Base-by-base conservation (phyloP, 1,139 yeast genomes). In the Yamadazyma sp. region DNA sequence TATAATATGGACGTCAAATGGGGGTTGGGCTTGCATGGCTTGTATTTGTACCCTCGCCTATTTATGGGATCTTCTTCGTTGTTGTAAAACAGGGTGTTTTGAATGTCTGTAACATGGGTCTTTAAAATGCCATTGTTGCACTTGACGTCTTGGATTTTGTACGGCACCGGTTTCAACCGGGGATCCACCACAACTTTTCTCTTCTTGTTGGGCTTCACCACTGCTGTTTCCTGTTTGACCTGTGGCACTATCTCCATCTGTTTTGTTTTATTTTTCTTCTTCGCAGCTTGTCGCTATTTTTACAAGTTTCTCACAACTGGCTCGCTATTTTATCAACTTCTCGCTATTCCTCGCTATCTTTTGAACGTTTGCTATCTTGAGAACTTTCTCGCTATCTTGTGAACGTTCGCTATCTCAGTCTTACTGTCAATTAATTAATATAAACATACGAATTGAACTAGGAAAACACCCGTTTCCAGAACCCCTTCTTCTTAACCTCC, bases 1-100 rank as follows among this genome's bases (percentile, higher is more conserved):
- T 87, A 90, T 50, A 83, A 69, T 29, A 81, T 67, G 15, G 85
- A 74, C 2, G 67, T 62, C 46, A 88, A 73, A 2, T 56, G 50
- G 1, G 87, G 82, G 45, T 82, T 81, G 0, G 95, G 90, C 8
- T 81, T 74, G 56, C 96, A 87, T 24, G 90, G 81, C 39, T 78
- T 70, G 59, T 90, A 92, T 45, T 88, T 80, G 65, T 83, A 92
- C 1, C 96, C 94, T 38, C 95, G 66, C 48, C 81, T 75, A 57
- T 88, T 88, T 47, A 78, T 67, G 0, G 97, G 97, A 38, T 80
- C 78, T 42, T 89, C 97, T 29, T 86, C 95, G 12, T 78, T 69
- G 25, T 66, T 63, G 47, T 58, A 74, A 49, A 80, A 74, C 8
- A 54, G 56, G 4, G 53, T 49, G 13, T 49, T 57, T 9, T 52